Evolutionary conservation across 2,329 filamentous ascomycete species (phyloP), one percentile per base, ranked within the genome.

Genomic region (Ophiocordyceps camponoti-saundersi): DNA sequence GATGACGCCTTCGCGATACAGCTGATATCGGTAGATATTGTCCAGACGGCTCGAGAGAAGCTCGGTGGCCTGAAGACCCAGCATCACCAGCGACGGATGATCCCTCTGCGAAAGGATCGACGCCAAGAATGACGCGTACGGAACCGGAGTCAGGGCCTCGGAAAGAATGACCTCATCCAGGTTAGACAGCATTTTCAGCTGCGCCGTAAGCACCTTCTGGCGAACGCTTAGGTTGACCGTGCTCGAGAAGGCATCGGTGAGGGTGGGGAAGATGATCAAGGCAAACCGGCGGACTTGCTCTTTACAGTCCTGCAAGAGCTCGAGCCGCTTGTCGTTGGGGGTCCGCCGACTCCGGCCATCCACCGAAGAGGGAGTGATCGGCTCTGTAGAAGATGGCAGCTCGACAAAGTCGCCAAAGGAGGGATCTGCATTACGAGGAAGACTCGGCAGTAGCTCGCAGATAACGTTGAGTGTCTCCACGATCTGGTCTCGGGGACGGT

Each of bases 381-480:
- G 61, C 45, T 71, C 71, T 43, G 60, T 51, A 8, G 61, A 55
- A 43, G 55, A 51, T 48, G 60, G 58, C 44, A 68, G 58, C 46
- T 72, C 66, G n/a, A 68, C 61, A 30, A 70, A 64, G 34, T 73
- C 71, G 30, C 58, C 60, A 45, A 59, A 61, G 1, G 58, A 53
- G 3, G 68, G 65, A 46, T 72, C 66, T 13, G 68, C 67, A 30
- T 69, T 69, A 47, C 71, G 72, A 13, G 82, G 80, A 16, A 90
- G 70, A 45, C 77, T 80, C 1, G 90, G 89, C 34, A 98, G 72
- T 29, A 98, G 71, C 65, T 98, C 92, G 67, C 92, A 95, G 52
- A 98, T 88, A 52, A 98, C 88, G 60, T 96, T 96, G 52, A 98
- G 74, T 1, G 93, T 95, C 68, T 98, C 92, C 55, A 90, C 92